Evolutionary conservation across 1,139 yeast species (phyloP).

Genomic region (Pichia sp.): DNA sequence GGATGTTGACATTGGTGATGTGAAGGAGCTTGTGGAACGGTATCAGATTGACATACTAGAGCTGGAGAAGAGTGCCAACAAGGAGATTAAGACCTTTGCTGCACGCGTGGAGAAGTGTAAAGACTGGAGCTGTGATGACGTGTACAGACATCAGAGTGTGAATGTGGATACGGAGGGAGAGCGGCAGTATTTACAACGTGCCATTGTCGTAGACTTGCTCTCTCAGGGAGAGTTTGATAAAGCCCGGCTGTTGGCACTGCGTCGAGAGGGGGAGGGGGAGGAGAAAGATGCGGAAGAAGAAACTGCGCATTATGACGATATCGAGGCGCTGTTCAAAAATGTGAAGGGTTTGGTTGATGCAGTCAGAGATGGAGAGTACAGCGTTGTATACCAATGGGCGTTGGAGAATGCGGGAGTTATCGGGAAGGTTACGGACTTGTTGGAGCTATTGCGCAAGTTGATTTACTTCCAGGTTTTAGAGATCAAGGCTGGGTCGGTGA

Average conservation of each 20-base stretch:
- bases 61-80: slow-evolving; percentile 23
- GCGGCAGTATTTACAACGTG: slow-evolving; percentile 26
- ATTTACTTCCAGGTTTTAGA: slow-evolving; percentile 7
- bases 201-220: slow-evolving; percentile 37
- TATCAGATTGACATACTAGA: slow-evolving; percentile 14
- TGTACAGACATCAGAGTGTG: slow-evolving; percentile 32
- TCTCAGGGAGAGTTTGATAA: slow-evolving; percentile 36
- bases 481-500: not conserved
- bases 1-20: too few species aligned
- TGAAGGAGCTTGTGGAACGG: not conserved
- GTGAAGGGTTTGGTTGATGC: slow-evolving; percentile 21
- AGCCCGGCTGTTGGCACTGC: too few species aligned
- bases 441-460: not conserved
- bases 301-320: slow-evolving; percentile 22
- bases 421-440: slow-evolving; percentile 1
- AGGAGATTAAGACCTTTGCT: slow-evolving; percentile 28
- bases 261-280: too few species aligned
- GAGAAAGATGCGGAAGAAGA: slow-evolving; percentile 23
- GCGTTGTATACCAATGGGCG: slow-evolving; percentile 5
- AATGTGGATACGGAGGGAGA: too few species aligned
- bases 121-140: slow-evolving; percentile 25
- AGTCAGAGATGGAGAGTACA: slow-evolving; percentile 5
- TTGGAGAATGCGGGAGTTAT: not conserved
- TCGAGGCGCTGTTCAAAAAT: slow-evolving; percentile 29
- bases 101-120: slow-evolving; percentile 29